phyloP scores from a whole-genome alignment of 768 basidiomycete genomes.

The Boletus barrowsii region DNA sequence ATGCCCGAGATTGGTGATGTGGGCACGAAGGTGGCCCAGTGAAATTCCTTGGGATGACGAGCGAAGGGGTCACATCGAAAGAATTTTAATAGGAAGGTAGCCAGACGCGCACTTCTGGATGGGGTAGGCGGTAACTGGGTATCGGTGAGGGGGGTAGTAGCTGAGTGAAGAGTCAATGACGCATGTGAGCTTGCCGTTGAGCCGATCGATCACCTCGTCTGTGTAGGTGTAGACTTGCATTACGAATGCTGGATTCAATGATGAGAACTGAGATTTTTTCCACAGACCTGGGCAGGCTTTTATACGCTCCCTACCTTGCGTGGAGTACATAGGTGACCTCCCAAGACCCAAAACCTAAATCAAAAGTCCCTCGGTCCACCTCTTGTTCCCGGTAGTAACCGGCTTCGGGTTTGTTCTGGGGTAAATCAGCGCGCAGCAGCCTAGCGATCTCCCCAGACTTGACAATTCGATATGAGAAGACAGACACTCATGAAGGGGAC shows the following conservation, averaged over 20 bases:
- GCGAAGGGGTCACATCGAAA: neutral
- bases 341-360: too few relatives aligned
- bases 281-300: neutral
- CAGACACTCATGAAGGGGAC: too few relatives aligned
- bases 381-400: too few relatives aligned
- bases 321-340: too few relatives aligned
- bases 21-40: conserved; percentile 13
- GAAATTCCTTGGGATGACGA: neutral
- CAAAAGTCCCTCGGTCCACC: too few relatives aligned
- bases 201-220: neutral
- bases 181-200: neutral
- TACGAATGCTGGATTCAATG: neutral
- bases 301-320: neutral
- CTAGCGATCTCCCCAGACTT: too few relatives aligned
- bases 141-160: neutral
- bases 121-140: neutral
- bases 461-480: too few relatives aligned
- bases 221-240: conserved; percentile 7
- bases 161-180: neutral
- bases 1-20: conserved; percentile 1
- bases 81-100: conserved; percentile 5
- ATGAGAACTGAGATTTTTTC: neutral
- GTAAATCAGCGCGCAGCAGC: too few relatives aligned
- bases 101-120: neutral
- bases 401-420: too few relatives aligned